Percentiles rank a stretch among this genome's conserved stretches.
phyloP scores from a whole-genome alignment of 306 rosid genomes.

The Oemleria cerasiformis region DNA sequence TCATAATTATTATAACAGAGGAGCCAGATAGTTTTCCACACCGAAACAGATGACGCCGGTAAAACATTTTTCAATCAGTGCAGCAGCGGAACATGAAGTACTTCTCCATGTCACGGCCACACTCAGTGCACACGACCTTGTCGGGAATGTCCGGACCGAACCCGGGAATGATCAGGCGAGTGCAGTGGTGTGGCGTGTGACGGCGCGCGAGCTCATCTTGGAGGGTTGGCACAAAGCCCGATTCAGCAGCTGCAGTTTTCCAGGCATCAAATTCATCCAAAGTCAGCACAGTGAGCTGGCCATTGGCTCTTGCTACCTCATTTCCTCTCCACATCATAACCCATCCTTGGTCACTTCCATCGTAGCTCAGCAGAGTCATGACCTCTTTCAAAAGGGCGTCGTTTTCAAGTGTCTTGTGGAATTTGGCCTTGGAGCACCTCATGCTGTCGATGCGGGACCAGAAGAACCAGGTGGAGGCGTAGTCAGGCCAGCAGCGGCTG shows the following conservation, averaged over 20 bases:
- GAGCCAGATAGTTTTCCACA: not conserved
- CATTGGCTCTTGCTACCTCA: constrained; percentile 67
- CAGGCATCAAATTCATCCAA: constrained; percentile 42
- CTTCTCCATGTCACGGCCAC: constrained; percentile 87
- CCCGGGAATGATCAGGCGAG: constrained; percentile 70
- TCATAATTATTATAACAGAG: not conserved
- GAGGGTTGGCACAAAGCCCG: constrained; percentile 48
- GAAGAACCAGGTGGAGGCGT: constrained; percentile 68
- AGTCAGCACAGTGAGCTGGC: constrained; percentile 40
- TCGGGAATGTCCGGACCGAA: constrained; percentile 60
- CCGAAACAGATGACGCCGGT: no score
- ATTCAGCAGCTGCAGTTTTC: constrained; percentile 23
- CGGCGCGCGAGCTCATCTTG: constrained; percentile 24
- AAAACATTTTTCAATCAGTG: constrained; percentile 24
- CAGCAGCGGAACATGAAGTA: constrained; percentile 90
- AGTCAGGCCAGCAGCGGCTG: constrained; percentile 51
- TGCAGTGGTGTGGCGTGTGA: constrained; percentile 70
- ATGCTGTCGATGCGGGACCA: constrained; percentile 86
- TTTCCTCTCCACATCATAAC: constrained; percentile 53
- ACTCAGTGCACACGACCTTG: constrained; percentile 73
- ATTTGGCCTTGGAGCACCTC: constrained; percentile 63
- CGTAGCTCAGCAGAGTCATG: constrained; percentile 71
- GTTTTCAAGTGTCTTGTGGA: constrained; percentile 42
- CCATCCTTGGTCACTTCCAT: constrained; percentile 82
- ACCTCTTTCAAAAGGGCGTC: constrained; percentile 66